Conservation (phyloP, 2,329 filamentous ascomycete genomes). For the Beauveria bassiana region DNA sequence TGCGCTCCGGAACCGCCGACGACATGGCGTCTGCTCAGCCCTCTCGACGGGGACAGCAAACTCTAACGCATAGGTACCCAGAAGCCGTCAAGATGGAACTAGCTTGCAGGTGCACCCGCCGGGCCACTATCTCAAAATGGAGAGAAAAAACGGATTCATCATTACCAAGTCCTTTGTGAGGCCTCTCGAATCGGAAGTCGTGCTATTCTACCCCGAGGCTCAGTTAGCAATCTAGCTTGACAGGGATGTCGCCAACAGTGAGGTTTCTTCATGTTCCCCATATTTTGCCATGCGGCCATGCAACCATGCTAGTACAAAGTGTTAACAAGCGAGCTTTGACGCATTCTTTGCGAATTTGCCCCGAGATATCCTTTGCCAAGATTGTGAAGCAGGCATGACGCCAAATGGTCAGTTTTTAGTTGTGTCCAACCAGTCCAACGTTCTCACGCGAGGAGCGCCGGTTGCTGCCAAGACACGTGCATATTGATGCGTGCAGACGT, state of each 20-base stretch:
- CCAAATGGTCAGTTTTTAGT: too few species aligned
- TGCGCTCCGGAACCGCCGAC: slow-evolving; percentile 5
- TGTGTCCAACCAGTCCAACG: too few species aligned
- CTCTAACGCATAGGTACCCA: neutral
- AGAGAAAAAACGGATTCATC: neutral
- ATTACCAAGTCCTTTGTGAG: neutral
- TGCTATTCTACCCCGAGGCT: neutral
- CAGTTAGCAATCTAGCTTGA: neutral
- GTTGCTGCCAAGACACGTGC: neutral
- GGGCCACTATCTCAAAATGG: neutral
- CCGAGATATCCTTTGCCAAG: neutral
- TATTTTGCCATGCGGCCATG: neutral
- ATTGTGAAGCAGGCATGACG: neutral
- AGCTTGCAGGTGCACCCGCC: neutral
- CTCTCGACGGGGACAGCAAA: neutral
- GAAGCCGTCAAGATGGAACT: neutral
- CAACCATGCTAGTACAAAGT: neutral
- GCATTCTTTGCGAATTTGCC: too few species aligned
- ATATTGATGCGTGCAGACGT: neutral
- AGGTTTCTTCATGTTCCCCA: neutral
- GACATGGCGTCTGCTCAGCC: slow-evolving; percentile 8
- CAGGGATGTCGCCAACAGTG: neutral
- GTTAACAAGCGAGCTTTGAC: neutral
- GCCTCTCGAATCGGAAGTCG: neutral
- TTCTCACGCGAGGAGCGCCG: neutral